Conservation (phyloP, 2,329 filamentous ascomycete genomes). For the Pseudonectria foliicola region DNA sequence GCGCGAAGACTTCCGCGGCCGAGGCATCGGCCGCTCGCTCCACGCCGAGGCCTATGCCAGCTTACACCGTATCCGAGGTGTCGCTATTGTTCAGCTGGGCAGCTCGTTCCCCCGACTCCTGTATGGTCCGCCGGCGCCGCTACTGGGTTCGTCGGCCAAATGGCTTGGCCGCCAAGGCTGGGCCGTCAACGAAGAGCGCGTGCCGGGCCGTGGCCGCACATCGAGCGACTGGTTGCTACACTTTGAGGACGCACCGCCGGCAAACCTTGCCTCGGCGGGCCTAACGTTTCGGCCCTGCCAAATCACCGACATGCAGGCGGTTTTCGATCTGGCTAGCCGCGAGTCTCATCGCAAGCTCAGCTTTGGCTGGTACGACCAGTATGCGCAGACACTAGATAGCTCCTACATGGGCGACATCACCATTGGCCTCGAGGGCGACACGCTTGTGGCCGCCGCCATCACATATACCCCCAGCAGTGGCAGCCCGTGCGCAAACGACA, state of each 20-base stretch:
- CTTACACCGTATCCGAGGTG: slow-evolving; percentile 43
- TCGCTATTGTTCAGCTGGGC: slow-evolving; percentile 49
- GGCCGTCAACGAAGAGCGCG: slow-evolving; percentile 34
- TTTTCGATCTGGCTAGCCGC: slow-evolving; percentile 43
- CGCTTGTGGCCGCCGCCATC: slow-evolving; percentile 46
- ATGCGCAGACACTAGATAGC: slow-evolving; percentile 42
- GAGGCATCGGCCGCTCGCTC: slow-evolving; percentile 46
- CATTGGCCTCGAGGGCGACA: slow-evolving; percentile 41
- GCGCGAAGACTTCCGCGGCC: slow-evolving; percentile 36
- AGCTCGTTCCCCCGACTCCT: slow-evolving; percentile 52
- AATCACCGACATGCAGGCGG: slow-evolving; percentile 36
- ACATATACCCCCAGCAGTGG: slow-evolving; percentile 43
- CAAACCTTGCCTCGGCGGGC: slow-evolving; percentile 32
- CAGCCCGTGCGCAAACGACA: slow-evolving; percentile 40
- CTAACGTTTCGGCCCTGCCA: slow-evolving; percentile 40
- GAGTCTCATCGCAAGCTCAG: slow-evolving; percentile 39
- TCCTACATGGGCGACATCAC: slow-evolving; percentile 45
- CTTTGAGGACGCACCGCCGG: slow-evolving; percentile 41
- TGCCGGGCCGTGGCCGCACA: slow-evolving; percentile 40
- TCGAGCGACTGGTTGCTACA: slow-evolving; percentile 48
- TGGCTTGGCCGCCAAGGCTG: slow-evolving; percentile 52
- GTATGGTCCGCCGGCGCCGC: slow-evolving; percentile 43
- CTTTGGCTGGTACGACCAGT: slow-evolving; percentile 55
- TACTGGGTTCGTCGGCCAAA: slow-evolving; percentile 27
- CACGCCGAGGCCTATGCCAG: slow-evolving; percentile 44